These are phyloP conservation scores for Keithomyces neogunnii DNA, from an alignment of 2,329 filamentous ascomycete species.

Conservation along the genomic window DNA sequence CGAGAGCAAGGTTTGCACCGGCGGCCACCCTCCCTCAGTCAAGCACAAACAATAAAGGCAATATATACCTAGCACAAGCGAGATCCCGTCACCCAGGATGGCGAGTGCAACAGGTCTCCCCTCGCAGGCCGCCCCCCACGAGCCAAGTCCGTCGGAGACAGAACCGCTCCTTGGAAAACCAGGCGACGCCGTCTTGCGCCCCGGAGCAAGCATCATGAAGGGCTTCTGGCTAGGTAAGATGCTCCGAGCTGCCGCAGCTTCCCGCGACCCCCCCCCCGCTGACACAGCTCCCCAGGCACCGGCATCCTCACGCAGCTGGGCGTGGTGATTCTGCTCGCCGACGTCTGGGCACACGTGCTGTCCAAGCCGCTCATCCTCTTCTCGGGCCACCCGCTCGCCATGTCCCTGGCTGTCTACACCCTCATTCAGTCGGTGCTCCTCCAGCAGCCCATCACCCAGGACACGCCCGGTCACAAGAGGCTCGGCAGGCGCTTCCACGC, in stretches of 20 bases:
- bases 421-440: conserved; percentile 74
- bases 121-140: conserved; percentile 29
- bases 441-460: conserved; percentile 66
- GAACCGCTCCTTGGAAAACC: conserved; percentile 43
- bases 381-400: conserved; percentile 74
- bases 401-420: conserved; percentile 59
- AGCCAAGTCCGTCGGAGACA: conserved; percentile 23
- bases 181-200: conserved; percentile 65
- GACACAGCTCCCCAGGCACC: conserved; percentile 52
- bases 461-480: conserved; percentile 65
- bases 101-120: conserved; percentile 62
- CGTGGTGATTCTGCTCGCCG: conserved; percentile 62
- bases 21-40: no score
- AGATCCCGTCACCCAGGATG: conserved; percentile 36
- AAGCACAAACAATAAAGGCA: no score
- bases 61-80: no score
- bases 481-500: conserved; percentile 56
- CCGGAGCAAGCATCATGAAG: conserved; percentile 52
- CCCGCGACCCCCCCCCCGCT: neutral
- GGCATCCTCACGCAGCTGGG: conserved; percentile 74
- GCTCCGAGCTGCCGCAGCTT: neutral
- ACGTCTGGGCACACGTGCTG: conserved; percentile 74
- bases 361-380: conserved; percentile 67
- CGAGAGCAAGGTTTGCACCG: neutral
- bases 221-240: conserved; percentile 65